Evolutionary conservation across 2,329 filamentous ascomycete genomes (phyloP), one percentile per base, ranked within the genome.

Genomic region (Stachybotrys elegans): DNA sequence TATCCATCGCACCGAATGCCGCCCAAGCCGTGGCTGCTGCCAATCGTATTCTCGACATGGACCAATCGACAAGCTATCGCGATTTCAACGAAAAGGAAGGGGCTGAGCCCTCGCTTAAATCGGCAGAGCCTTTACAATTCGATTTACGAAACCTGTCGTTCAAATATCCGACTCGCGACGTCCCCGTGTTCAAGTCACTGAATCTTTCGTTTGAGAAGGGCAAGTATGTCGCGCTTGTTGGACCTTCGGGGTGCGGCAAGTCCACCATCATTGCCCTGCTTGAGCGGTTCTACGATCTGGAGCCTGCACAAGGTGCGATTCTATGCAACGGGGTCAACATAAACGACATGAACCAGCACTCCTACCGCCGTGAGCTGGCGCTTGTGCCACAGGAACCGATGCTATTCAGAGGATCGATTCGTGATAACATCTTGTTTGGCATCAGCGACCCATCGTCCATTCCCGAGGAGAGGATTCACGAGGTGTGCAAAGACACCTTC

Each of bases 341-440:
- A 20, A 32, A 47, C n/a, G 45, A 49, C 25, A 25, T 57, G 6
- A 45, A 48, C 31, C 40, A 52, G 2, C 25, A 50, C 21, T 19
- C 41, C 35, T 57, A 57, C 34, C 51, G 57, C 13, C 40, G 47
- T 14, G 44, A 51, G 36, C 41, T 58, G 12, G 51, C 53, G 4
- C 49, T 58, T 12, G 57, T 59, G 6, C 41, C 50, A 5, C 57
- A 59, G 32, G 56, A 57, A 12, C 50, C 56, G 3, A 46, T 43
- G 2, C 40, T 59, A 19, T 59, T 55, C 16, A 31, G 38, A 44
- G 73, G 73, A 20, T 69, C 68, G 2, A 66, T 79, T 16, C 64
- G 67, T 3, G 71, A 76, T 25, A 74, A 74, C 45, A 60, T 73
- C 40, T 48, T 61, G 4, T 57, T 72, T 3, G 69, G 70, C n/a